phyloP scores from a whole-genome alignment of 768 basidiomycete species.

The Amanita rimosa region DNA sequence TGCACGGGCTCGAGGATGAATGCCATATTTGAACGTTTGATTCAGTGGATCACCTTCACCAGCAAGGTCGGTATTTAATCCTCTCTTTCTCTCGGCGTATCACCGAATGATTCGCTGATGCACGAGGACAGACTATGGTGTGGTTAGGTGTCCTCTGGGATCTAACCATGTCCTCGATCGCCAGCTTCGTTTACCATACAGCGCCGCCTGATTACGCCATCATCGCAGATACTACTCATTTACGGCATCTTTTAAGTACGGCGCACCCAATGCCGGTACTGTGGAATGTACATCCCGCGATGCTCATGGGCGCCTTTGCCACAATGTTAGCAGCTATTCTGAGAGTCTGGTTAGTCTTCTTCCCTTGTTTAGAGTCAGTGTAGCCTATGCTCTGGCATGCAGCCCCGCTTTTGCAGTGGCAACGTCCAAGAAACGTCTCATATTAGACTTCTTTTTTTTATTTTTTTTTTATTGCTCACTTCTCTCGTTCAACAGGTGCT shows the following conservation, averaged over 20 bases:
- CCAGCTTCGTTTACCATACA: constrained; percentile 5
- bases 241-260: constrained; percentile 1
- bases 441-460: neutral
- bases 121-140: constrained; percentile 15
- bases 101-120: constrained; percentile 1
- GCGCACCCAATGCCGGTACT: constrained; percentile 4
- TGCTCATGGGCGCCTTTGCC: constrained; percentile 16
- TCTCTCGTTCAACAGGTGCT: constrained; percentile 19
- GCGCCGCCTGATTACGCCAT: neutral
- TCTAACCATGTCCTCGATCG: constrained; percentile 5
- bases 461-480: neutral
- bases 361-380: no score
- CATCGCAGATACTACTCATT: constrained; percentile 4
- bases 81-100: neutral
- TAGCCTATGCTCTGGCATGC: no score
- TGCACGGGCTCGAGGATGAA: constrained; percentile 19
- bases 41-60: constrained; percentile 25
- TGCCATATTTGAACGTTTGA: constrained; percentile 23
- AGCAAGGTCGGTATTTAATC: constrained; percentile 19
- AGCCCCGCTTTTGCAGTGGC: no score
- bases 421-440: neutral
- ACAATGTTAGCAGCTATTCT: constrained; percentile 17
- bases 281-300: constrained; percentile 12
- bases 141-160: constrained; percentile 18
- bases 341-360: constrained; percentile 18